Evolutionary conservation across 441 rosid species (phyloP).

Genomic region (Populus trichocarpa): DNA sequence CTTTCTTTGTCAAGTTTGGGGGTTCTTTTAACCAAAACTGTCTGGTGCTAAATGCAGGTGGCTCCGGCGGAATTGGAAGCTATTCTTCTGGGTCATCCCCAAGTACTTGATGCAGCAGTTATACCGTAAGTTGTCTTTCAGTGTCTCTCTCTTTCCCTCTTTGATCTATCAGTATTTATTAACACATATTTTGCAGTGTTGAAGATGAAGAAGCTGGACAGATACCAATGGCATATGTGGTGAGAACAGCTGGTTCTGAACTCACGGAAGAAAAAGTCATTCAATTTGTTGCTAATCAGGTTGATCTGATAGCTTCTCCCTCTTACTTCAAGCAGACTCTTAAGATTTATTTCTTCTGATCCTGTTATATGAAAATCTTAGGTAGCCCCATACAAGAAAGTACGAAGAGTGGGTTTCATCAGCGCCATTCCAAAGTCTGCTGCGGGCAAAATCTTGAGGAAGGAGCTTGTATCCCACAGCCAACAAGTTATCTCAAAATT

Average conservation of each 20-base stretch:
- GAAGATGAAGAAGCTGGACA: slow-evolving; percentile 68
- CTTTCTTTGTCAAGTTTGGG: neutral
- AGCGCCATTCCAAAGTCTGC: slow-evolving; percentile 56
- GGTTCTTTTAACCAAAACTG: neutral
- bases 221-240: slow-evolving; percentile 69
- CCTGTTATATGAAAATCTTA: slow-evolving; percentile 16
- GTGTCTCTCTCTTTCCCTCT: neutral
- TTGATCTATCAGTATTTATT: neutral
- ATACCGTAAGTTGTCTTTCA: slow-evolving; percentile 40
- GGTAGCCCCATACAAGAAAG: slow-evolving; percentile 77
- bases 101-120: slow-evolving; percentile 59
- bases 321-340: neutral
- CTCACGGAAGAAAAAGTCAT: slow-evolving; percentile 53
- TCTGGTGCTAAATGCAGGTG: slow-evolving; percentile 35
- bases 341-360: neutral
- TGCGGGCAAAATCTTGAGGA: slow-evolving; percentile 65
- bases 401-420: slow-evolving; percentile 50
- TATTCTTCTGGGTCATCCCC: slow-evolving; percentile 49
- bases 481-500: slow-evolving; percentile 33
- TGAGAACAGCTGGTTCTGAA: slow-evolving; percentile 36
- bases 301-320: slow-evolving; percentile 10
- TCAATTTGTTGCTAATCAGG: slow-evolving; percentile 56
- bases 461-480: slow-evolving; percentile 41
- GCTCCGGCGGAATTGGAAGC: slow-evolving; percentile 76
- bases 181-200: slow-evolving; percentile 29